Base-by-base conservation (phyloP, 768 basidiomycete species). In the Trametes punicea region DNA sequence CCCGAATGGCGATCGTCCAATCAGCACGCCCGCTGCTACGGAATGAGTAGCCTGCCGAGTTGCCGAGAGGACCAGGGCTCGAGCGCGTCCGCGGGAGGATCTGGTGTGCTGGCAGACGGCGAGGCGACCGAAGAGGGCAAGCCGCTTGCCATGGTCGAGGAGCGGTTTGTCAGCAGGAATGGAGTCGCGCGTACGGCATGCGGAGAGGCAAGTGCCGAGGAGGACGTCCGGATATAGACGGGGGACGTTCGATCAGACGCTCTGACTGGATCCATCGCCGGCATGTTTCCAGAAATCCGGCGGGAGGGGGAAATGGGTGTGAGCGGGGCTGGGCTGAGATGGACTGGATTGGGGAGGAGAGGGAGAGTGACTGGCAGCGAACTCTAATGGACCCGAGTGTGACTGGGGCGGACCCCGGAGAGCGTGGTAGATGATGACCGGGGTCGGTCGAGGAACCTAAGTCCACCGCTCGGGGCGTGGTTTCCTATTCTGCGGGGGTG, bases 211-310 rank as follows among this genome's bases (percentile, higher is more conserved):
- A 56, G 44, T 59, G 55, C 63, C 60, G 63, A 61, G 57, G 54
- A 53, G 44, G 42, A 45, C 42, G 29, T 48, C 55, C 59, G 59
- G 50, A 56, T 56, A 42, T 52, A 53, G 55, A 54, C 59, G 59
- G 51, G n/a, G 18, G 36, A 46, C 55, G 59, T 64, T 64, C 63
- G 63, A 64, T 64, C 63, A 64, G 63, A 64, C 39, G 49, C 42
- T 56, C 60, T 57, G 60, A 56, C 51, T 55, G 59, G 59, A 60
- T 56, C 54, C 54, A 51, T 60, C 40, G 50, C 45, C 54, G 46
- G 55, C 1, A 31, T 27, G 25, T 33, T 55, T 56, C 55, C 27
- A 48, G 59, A 52, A 53, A 40, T 48, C 55, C 53, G 48, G 57
- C 25, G 46, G 23, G 47, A 47, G 40, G 54, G 46, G 46, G 45